Evolutionary conservation across 148 eudicot genomes (phyloP), one percentile per base, ranked within the genome.

Genomic region (Heliosperma pusillum): DNA sequence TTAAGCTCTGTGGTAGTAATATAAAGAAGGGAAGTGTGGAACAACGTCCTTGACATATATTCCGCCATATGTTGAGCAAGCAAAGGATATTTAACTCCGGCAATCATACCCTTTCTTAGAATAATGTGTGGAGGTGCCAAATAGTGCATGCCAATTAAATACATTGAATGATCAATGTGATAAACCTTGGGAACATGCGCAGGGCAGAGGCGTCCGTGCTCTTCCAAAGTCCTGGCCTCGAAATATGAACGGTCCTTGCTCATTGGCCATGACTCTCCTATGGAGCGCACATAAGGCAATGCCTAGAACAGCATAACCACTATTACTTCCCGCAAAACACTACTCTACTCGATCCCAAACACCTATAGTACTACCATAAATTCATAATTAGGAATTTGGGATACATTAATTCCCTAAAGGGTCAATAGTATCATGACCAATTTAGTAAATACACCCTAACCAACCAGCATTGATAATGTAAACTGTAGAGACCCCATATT

Each of bases 211-310:
- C 82, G 81, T 45, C 89, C 92, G 29, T 92, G 91, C 72, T 90
- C 89, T 71, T 82, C 87, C 26, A 94, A 83, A 0, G 97, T 73
- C 53, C 53, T 70, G 8, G 96, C 85, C 83, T 94, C 97, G 67
- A 89, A 94, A 83, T 94, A 94, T 62, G 97, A 89, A 30, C 97
- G 90, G 55, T 91, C 97, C 64, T 89, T 92, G 9, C 96, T 80
- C 98, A 94, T 87, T 2, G 97, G 96, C 97, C 96, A 94, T 64
- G 96, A 85, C 78, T 94, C 97, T 15, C 98, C 98, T 19, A 94
- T 94, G 85, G 89, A 87, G 44, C 97, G 96, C 40, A 94, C 76
- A 67, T 94, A 94, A 17, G 98, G 98, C 78, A 90, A 90, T 78
- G 98, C 96, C 98, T 94, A 83, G 75, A 74, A 3, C 52, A 25